These are phyloP conservation scores for Hyaloraphidium curvatum DNA, from an alignment of 192 early-diverging fungal species.

Conservation along the genomic window DNA sequence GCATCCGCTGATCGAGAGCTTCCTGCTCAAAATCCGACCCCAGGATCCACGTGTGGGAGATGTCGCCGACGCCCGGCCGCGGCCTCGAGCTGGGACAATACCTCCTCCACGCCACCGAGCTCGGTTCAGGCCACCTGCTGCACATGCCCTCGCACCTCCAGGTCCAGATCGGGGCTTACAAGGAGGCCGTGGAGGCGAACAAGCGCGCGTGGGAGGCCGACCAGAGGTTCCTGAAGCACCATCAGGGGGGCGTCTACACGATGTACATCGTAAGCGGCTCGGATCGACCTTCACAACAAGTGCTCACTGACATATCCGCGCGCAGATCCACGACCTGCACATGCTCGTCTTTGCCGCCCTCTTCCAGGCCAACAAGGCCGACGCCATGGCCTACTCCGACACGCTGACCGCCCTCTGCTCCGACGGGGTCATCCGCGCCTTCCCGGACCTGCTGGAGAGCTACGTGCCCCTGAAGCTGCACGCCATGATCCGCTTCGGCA, in stretches of 20 bases:
- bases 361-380: not conserved
- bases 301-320: no score
- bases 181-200: not conserved
- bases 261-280: no score
- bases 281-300: no score
- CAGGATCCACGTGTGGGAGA: not conserved
- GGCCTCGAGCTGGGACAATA: not conserved
- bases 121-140: not conserved
- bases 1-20: no score
- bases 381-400: not conserved
- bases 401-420: not conserved
- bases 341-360: not conserved
- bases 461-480: not conserved
- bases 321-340: not conserved
- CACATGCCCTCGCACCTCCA: constrained; percentile 2
- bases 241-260: not conserved
- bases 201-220: not conserved
- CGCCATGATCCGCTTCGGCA: not conserved
- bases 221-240: not conserved
- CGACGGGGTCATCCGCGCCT: not conserved
- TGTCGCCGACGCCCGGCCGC: not conserved
- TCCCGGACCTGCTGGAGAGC: not conserved
- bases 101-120: not conserved
- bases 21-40: no score
- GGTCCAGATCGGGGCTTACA: not conserved